These are phyloP conservation scores for Liquidambar formosana DNA, from an alignment of 164 flowering plant genomes.

Conservation along the genomic window DNA sequence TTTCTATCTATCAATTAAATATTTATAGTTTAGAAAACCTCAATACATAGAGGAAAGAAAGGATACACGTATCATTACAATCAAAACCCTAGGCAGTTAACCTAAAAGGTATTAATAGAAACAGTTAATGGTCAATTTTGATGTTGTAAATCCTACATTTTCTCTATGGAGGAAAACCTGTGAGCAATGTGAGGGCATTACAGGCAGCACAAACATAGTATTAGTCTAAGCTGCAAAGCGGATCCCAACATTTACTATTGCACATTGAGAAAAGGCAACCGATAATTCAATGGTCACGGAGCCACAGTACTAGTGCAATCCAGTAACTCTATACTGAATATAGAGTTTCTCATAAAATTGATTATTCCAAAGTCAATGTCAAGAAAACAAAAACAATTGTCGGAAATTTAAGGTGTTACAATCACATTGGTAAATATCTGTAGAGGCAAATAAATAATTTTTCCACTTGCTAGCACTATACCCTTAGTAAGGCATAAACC, in stretches of 20 bases:
- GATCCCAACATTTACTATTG: conserved; percentile 16
- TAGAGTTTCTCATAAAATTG: not conserved
- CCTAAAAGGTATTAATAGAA: too few relatives aligned
- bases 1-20: too few relatives aligned
- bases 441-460: not conserved
- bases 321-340: not conserved
- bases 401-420: too few relatives aligned
- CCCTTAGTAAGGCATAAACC: too few relatives aligned
- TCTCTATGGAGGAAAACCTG: not conserved
- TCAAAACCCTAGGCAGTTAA: too few relatives aligned
- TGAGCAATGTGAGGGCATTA: conserved; percentile 12
- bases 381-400: too few relatives aligned
- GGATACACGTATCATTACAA: too few relatives aligned
- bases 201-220: conserved; percentile 15
- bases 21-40: too few relatives aligned
- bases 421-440: too few relatives aligned
- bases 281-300: not conserved
- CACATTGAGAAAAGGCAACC: conserved; percentile 3
- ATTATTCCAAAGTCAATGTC: not conserved
- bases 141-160: not conserved
- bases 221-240: conserved; percentile 20
- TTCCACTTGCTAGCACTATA: too few relatives aligned
- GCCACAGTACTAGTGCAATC: conserved; percentile 17
- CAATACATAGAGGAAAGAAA: too few relatives aligned
- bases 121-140: too few relatives aligned